Base-by-base conservation (phyloP, 2,329 filamentous ascomycete species). In the Alternaria triticina region DNA sequence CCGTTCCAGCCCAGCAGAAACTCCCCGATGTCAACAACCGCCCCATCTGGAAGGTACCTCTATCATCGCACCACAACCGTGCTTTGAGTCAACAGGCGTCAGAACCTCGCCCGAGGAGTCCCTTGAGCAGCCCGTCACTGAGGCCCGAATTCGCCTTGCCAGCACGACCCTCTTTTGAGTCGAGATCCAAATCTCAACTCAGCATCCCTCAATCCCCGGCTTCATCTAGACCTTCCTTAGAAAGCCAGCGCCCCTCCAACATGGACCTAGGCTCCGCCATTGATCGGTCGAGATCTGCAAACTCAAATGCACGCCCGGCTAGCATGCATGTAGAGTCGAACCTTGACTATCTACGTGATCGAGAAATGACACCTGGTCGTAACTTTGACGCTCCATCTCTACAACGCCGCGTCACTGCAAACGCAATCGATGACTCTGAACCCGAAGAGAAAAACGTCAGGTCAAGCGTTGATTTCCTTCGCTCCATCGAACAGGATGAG, bases 281-380 rank as follows among this genome's bases (percentile, higher is more conserved):
- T 9, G 82, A 81, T 40, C 82, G 88, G 28, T 87, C 89, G 1
- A 89, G 86, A 73, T 90, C 90, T 23, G 86, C 88, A n/a, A 88
- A 88, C 69, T 79, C 86, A 70, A 89, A 90, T 65, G 86, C 88
- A 57, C 87, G 95, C 49, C 95, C 95, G 75, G 85, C 89, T 1
- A 97, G 94, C 77, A 92, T 92, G 33, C 93, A 94, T 76, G 86
- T 97, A 4, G 91, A 94, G 70, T 91, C 91, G 0, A 94, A 91
- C 74, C 84, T 96, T 56, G 94, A 97, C 62, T 93, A 92, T 73
- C 83, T 97, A 17, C 90, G 92, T 22, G 93, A 96, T 71, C 87
- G 89, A 55, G 94, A 96, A 74, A 84, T 83, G 22, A 83, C 86
- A 69, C 70, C 82, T 70, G 64, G 71, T 66, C 76, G 77, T 17